Base-by-base conservation (phyloP, 1,139 yeast genomes). In the Taiozyma onychis region DNA sequence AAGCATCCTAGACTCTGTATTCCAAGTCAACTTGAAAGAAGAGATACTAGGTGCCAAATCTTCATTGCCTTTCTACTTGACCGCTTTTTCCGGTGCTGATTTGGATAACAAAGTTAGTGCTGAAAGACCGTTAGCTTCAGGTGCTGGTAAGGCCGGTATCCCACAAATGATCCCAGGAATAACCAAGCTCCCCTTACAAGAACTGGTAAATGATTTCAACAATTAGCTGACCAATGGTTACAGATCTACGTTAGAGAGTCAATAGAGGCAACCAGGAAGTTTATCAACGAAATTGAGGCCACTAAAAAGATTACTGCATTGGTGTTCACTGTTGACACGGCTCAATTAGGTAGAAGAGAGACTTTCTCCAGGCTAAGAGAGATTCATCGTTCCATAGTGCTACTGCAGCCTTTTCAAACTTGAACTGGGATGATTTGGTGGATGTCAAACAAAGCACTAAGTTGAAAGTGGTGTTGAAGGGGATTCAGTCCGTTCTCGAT, bases 321-420 rank as follows among this genome's bases (percentile, higher is more conserved):
- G 21, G 80, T 80, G 57, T 74, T 81, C 48, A 81, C 86, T 1
- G 86, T 81, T n/a, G 86, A 81, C 67, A 83, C 84, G 6, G 85
- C 86, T 9, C 81, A 80, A 54, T 70, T 81, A 56, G 87, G 87
- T 21, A 72, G 83, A 56, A 71, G 87, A 56, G 86, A 81, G 61
- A 49, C 66, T 59, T 50, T 60, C 58, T 53, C 39, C 37, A 53
- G 50, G 54, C 57, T 1, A 39, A 48, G 66, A n/a, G 65, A n/a
- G 65, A 65, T 47, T 10, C 44, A 28, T 27, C 18, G 7, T 39
- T 39, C 16, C 34, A 28, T 27, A 42, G 16, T 9, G 16, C 18
- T 6, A 16, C 28, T 9, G n/a, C 14, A 3, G 16, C 27, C 6
- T 16, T n/a, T 6, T 13, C 35, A 27, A 18, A 42, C 6, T 63